These are phyloP conservation scores for Breynia disticha DNA, from an alignment of 441 rosid species.

Conservation along the genomic window DNA sequence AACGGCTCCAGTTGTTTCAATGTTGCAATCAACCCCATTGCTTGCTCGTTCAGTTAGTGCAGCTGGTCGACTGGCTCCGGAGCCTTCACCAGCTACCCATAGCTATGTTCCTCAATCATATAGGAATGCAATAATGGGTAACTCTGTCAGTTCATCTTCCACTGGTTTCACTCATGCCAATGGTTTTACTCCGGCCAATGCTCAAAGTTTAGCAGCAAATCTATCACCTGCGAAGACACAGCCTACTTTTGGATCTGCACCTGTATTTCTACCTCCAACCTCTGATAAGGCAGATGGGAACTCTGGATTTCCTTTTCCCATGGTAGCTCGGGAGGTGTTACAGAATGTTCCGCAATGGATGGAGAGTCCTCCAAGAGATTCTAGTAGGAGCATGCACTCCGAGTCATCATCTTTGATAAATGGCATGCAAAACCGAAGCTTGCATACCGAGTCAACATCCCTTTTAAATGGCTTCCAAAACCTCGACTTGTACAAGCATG, in stretches of 20 bases:
- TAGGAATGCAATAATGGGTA: slow-evolving; percentile 74
- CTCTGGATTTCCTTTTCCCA: slow-evolving; percentile 44
- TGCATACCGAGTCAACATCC: slow-evolving; percentile 21
- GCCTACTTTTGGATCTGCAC: slow-evolving; percentile 33
- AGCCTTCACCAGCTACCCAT: slow-evolving; percentile 38
- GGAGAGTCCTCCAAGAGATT: slow-evolving; percentile 42
- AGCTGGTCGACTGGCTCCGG: slow-evolving; percentile 70
- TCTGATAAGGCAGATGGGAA: slow-evolving; percentile 37
- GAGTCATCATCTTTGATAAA: slow-evolving; percentile 15
- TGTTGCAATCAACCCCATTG: slow-evolving; percentile 50
- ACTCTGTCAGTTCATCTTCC: slow-evolving; percentile 48
- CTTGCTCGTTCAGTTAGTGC: slow-evolving; percentile 83
- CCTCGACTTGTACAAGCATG: slow-evolving; percentile 24
- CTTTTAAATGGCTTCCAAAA: slow-evolving; percentile 23
- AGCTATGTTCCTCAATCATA: slow-evolving; percentile 64
- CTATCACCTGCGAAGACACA: slow-evolving; percentile 35
- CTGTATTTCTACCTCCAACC: slow-evolving; percentile 32
- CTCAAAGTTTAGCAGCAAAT: slow-evolving; percentile 31
- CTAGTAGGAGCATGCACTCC: slow-evolving; percentile 20
- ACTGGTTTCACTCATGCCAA: slow-evolving; percentile 35
- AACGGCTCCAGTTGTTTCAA: slow-evolving; percentile 38
- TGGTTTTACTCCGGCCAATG: slow-evolving; percentile 20
- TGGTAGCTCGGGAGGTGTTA: slow-evolving; percentile 28
- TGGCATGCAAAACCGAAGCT: slow-evolving; percentile 19
- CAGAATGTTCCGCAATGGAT: slow-evolving; percentile 53